Evolutionary conservation across 2,329 filamentous ascomycete genomes (phyloP).

Genomic region (Diplodia intermedia): DNA sequence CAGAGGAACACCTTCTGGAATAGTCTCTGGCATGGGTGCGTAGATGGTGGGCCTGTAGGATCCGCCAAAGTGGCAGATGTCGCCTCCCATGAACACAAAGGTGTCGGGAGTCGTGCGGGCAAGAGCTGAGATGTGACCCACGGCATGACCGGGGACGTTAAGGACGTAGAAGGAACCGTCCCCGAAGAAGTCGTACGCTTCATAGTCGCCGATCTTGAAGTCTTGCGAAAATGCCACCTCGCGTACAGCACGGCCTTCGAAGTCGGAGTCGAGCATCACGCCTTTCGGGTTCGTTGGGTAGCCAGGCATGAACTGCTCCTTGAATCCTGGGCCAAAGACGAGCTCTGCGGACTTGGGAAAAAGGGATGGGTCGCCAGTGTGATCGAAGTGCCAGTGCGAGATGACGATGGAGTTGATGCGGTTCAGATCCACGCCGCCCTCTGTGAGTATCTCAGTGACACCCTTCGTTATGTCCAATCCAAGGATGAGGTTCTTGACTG

Average conservation of each 20-base stretch:
- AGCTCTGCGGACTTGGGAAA: slow-evolving; percentile 56
- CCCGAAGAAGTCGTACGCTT: slow-evolving; percentile 61
- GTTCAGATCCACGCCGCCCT: slow-evolving; percentile 33
- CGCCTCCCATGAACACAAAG: slow-evolving; percentile 43
- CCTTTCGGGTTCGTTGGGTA: slow-evolving; percentile 46
- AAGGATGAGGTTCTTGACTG: slow-evolving; percentile 14
- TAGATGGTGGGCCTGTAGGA: slow-evolving; percentile 39
- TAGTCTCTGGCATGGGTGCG: slow-evolving; percentile 27
- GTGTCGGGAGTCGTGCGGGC: slow-evolving; percentile 50
- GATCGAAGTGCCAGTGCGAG: slow-evolving; percentile 53
- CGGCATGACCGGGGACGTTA: slow-evolving; percentile 60
- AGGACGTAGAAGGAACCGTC: slow-evolving; percentile 65
- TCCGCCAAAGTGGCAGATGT: slow-evolving; percentile 41
- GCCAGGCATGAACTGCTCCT: slow-evolving; percentile 52
- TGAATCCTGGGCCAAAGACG: slow-evolving; percentile 60
- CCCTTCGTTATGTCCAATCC: slow-evolving; percentile 46
- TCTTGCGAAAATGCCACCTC: slow-evolving; percentile 30
- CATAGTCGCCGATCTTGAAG: slow-evolving; percentile 53
- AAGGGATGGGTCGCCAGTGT: slow-evolving; percentile 56
- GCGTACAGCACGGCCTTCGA: slow-evolving; percentile 32
- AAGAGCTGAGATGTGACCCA: slow-evolving; percentile 59
- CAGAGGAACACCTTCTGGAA: slow-evolving; percentile 14
- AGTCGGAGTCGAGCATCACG: slow-evolving; percentile 33
- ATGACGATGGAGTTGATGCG: slow-evolving; percentile 36
- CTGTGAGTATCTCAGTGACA: slow-evolving; percentile 46